Percentiles rank a stretch among this genome's conserved stretches.
phyloP scores from a whole-genome alignment of 805 yeast species.

The Suhomyces vadensis region DNA sequence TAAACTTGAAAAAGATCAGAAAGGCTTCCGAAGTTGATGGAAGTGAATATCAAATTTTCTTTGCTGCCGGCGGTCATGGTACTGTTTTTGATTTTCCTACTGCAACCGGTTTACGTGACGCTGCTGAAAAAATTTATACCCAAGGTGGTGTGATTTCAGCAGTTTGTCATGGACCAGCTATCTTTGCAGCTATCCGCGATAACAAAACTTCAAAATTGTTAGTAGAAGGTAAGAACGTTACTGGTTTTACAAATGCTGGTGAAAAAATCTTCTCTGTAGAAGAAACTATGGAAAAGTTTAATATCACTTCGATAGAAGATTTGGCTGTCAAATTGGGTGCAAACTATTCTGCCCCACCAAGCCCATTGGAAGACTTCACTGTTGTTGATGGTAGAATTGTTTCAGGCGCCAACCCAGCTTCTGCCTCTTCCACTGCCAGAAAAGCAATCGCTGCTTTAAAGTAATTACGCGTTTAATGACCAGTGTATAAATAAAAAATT shows the following conservation, averaged over 20 bases:
- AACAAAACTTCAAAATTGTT: slow-evolving; percentile 42
- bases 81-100: slow-evolving; percentile 57
- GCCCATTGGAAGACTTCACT: slow-evolving; percentile 51
- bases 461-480: no score
- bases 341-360: slow-evolving; percentile 3
- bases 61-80: slow-evolving; percentile 70
- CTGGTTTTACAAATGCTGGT: slow-evolving; percentile 63
- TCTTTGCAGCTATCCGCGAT: slow-evolving; percentile 51
- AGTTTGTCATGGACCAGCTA: slow-evolving; percentile 69
- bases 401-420: slow-evolving; percentile 67
- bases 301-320: slow-evolving; percentile 38
- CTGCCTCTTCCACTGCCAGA: slow-evolving; percentile 51
- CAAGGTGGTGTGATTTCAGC: slow-evolving; percentile 60
- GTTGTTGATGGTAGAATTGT: slow-evolving; percentile 59
- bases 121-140: slow-evolving; percentile 49
- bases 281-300: slow-evolving; percentile 20
- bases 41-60: slow-evolving; percentile 51
- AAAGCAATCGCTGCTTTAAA: slow-evolving; percentile 28
- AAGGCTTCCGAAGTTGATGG: slow-evolving; percentile 51
- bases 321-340: slow-evolving; percentile 30
- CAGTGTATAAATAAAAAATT: not conserved
- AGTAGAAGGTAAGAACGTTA: slow-evolving; percentile 52
- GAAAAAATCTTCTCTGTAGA: slow-evolving; percentile 34
- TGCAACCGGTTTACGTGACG: slow-evolving; percentile 45
- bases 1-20: slow-evolving; percentile 41